phyloP scores from a whole-genome alignment of 2,329 filamentous ascomycete species.

The Fragosphaeria purpurea region DNA sequence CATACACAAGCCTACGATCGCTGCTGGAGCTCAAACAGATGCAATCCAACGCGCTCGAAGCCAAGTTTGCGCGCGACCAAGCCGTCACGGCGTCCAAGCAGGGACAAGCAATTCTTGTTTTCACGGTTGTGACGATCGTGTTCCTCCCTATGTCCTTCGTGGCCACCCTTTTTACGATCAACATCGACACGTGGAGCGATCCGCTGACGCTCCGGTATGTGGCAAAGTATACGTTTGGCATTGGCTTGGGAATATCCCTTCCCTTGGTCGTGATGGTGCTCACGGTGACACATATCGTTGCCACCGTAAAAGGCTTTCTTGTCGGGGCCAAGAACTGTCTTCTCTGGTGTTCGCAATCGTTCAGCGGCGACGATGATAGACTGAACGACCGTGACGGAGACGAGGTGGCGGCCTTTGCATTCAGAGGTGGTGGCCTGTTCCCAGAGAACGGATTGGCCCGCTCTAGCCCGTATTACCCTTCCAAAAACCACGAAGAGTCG shows the following conservation, averaged over 20 bases:
- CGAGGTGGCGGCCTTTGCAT: no score
- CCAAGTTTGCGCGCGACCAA: constrained; percentile 50
- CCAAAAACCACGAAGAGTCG: no score
- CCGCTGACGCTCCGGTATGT: constrained; percentile 17
- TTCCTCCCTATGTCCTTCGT: constrained; percentile 36
- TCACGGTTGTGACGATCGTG: constrained; percentile 35
- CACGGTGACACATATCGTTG: constrained; percentile 24
- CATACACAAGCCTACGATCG: constrained; percentile 50
- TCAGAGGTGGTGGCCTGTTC: no score
- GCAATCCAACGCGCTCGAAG: constrained; percentile 58
- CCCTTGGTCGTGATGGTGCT: constrained; percentile 28
- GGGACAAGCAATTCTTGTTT: constrained; percentile 33
- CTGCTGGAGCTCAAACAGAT: constrained; percentile 60
- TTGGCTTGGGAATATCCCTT: constrained; percentile 29
- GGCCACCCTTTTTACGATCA: constrained; percentile 33
- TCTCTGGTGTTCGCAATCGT: no score
- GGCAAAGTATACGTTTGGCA: constrained; percentile 23
- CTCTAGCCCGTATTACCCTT: no score
- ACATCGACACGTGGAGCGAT: constrained; percentile 34
- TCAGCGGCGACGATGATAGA: no score
- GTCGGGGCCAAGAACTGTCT: background rate
- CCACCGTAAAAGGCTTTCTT: constrained; percentile 8
- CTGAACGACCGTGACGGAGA: no score
- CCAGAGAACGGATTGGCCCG: no score
- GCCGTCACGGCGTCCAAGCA: constrained; percentile 47